Percentiles rank a stretch among this genome's conserved stretches.
Conservation (phyloP, 2,329 filamentous ascomycete genomes). For the Pyrenochaeta sp. region DNA sequence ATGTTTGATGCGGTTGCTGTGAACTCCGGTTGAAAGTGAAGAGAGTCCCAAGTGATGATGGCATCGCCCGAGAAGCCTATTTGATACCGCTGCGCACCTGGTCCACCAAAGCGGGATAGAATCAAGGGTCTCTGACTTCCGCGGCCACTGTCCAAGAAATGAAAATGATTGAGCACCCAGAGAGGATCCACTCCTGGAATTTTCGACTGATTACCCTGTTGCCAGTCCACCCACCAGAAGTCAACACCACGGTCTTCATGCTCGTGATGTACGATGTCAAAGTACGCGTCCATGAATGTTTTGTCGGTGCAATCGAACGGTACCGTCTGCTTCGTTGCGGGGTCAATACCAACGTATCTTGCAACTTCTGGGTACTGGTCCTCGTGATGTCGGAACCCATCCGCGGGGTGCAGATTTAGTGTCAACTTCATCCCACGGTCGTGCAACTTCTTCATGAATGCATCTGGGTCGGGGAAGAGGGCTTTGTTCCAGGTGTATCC, state of each 20-base stretch:
- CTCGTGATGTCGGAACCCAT: constrained; percentile 65
- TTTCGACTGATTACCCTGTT: constrained; percentile 65
- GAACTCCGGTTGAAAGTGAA: constrained; percentile 72
- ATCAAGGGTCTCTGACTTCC: constrained; percentile 60
- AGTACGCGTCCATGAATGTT: constrained; percentile 66
- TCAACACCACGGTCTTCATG: constrained; percentile 66
- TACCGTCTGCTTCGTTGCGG: constrained; percentile 59
- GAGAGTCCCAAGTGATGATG: constrained; percentile 66
- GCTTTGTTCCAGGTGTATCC: constrained; percentile 70
- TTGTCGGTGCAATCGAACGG: constrained; percentile 64
- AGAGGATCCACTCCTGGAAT: constrained; percentile 68
- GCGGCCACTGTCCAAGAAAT: constrained; percentile 63
- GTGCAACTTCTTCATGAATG: constrained; percentile 63
- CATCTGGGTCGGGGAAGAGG: constrained; percentile 64
- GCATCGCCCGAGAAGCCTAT: constrained; percentile 72
- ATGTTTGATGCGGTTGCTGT: constrained; percentile 73
- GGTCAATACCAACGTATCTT: constrained; percentile 61
- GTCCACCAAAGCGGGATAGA: constrained; percentile 69
- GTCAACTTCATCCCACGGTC: constrained; percentile 62
- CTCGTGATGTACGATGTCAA: constrained; percentile 64
- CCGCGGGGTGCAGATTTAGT: constrained; percentile 70
- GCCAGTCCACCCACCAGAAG: constrained; percentile 76
- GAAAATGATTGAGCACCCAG: constrained; percentile 72
- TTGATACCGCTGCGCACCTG: constrained; percentile 70
- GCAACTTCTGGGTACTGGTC: constrained; percentile 66